Evolutionary conservation across 2,329 filamentous ascomycete genomes (phyloP).

Genomic region (Blastomyces silverae): DNA sequence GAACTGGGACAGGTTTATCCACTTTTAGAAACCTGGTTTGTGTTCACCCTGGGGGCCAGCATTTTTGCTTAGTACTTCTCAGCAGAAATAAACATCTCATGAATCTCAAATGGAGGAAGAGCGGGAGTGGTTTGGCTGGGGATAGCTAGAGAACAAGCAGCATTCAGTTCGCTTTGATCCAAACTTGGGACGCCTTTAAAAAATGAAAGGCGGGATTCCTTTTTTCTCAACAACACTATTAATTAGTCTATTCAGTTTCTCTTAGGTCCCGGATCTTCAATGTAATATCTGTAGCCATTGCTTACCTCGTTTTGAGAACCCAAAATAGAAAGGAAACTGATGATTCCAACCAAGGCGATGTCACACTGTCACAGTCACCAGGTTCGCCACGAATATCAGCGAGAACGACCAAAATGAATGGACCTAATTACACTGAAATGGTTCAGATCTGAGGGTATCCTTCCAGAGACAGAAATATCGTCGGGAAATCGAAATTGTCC

Average conservation of each 20-base stretch:
- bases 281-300: not conserved
- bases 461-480: too few species aligned
- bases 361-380: not conserved
- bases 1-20: not conserved
- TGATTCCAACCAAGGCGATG: not conserved
- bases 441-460: not conserved
- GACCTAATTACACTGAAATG: not conserved
- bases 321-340: not conserved
- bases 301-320: not conserved
- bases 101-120: not conserved
- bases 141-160: too few species aligned
- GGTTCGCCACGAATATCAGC: not conserved
- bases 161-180: too few species aligned
- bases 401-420: not conserved
- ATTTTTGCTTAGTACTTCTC: not conserved
- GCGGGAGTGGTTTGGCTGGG: too few species aligned
- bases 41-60: not conserved
- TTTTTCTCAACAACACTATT: not conserved
- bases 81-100: not conserved
- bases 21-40: not conserved
- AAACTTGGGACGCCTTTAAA: not conserved
- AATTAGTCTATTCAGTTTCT: not conserved
- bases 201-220: not conserved
- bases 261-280: not conserved
- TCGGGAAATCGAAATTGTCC: too few species aligned